Evolutionary conservation across 345 rosid genomes (phyloP).

Genomic region (Hibiscus mutabilis): DNA sequence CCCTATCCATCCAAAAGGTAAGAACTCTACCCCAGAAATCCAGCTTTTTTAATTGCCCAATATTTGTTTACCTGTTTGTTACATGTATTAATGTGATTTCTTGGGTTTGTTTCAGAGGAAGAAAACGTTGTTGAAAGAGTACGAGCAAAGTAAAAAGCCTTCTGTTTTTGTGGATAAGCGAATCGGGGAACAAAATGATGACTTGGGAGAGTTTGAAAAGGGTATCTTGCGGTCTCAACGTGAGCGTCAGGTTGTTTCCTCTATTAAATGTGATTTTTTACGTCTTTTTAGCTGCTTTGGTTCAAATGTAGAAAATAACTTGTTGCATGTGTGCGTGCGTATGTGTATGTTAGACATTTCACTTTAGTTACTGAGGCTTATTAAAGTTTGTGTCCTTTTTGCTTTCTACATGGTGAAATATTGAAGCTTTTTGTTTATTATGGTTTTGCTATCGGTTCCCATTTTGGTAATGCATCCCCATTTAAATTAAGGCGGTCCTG

Average conservation of each 20-base stretch:
- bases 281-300: too few relatives aligned
- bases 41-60: too few relatives aligned
- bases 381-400: not conserved
- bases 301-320: too few relatives aligned
- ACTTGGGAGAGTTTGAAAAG: constrained; percentile 73
- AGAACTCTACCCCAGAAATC: not conserved
- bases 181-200: constrained; percentile 71
- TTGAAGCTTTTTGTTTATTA: not conserved
- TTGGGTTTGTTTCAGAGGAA: constrained; percentile 40
- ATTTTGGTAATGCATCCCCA: too few relatives aligned
- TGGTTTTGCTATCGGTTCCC: too few relatives aligned
- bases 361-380: not conserved
- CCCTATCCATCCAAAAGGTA: constrained; percentile 62
- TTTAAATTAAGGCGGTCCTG: not conserved
- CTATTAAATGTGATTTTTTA: too few relatives aligned
- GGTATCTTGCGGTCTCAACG: constrained; percentile 78
- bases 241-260: constrained; percentile 54
- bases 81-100: not conserved
- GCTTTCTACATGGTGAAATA: not conserved
- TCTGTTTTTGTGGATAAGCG: constrained; percentile 72
- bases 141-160: constrained; percentile 63
- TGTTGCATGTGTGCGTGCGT: too few relatives aligned
- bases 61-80: not conserved
- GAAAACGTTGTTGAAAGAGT: constrained; percentile 78
- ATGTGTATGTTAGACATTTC: too few relatives aligned